Percentiles rank a stretch among this genome's conserved stretches.
Evolutionary conservation across 2,329 filamentous ascomycete genomes (phyloP).

Genomic region (Huntiella bhutanensis): DNA sequence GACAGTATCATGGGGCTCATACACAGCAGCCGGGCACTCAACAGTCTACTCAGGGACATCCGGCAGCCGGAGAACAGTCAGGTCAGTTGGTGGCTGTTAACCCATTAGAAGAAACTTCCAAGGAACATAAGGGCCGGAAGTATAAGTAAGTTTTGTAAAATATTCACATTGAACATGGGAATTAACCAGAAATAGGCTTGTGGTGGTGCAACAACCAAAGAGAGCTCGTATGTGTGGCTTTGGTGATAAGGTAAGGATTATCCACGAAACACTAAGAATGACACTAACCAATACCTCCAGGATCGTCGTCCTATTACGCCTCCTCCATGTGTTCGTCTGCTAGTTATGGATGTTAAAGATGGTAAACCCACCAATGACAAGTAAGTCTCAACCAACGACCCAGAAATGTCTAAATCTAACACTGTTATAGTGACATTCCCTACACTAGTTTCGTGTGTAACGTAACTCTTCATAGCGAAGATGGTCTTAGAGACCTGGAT

Average conservation of each 20-base stretch:
- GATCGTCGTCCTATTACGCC: constrained; percentile 92
- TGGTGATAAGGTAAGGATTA: constrained; percentile 64
- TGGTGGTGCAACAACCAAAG: constrained; percentile 77
- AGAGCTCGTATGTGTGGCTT: constrained; percentile 97
- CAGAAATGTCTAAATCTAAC: not conserved
- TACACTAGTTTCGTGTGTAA: constrained; percentile 37
- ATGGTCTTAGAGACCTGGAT: constrained; percentile 45
- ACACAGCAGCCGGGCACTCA: not conserved
- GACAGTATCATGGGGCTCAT: constrained; percentile 2
- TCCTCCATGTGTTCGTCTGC: constrained; percentile 72
- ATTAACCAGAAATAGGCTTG: constrained; percentile 29
- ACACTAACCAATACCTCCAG: constrained; percentile 23
- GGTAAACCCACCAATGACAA: constrained; percentile 28
- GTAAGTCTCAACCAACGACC: not conserved
- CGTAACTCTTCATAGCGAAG: constrained; percentile 49
- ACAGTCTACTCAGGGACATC: not conserved
- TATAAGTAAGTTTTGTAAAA: constrained; percentile 6
- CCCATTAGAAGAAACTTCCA: constrained; percentile 6
- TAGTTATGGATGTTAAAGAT: constrained; percentile 55
- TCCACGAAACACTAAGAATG: not conserved
- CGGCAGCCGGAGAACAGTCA: too few species aligned
- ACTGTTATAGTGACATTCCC: constrained; percentile 35
- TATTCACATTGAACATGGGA: not conserved
- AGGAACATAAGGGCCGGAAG: constrained; percentile 7
- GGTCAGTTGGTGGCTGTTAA: not conserved